A percentile compares a stretch with the other conserved stretches of the same genome.
phyloP scores from a whole-genome alignment of 306 rosid species.

The Vicia faba region DNA sequence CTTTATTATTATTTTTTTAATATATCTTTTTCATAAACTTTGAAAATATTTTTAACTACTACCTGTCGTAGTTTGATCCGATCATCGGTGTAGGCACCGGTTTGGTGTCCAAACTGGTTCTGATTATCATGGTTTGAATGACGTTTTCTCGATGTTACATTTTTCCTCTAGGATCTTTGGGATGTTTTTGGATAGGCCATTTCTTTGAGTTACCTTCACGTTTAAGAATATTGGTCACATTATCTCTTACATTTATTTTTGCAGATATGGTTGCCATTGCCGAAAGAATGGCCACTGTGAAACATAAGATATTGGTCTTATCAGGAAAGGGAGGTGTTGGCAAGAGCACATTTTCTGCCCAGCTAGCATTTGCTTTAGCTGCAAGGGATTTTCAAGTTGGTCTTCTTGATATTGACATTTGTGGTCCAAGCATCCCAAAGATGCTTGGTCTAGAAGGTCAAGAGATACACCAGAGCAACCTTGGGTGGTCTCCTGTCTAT shows the following conservation, averaged over 20 bases:
- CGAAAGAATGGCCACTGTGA: constrained; percentile 92
- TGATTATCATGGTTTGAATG: too few species aligned
- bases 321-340: constrained; percentile 99
- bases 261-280: constrained; percentile 81
- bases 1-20: too few species aligned
- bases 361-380: constrained; percentile 84
- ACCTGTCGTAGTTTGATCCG: too few species aligned
- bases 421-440: constrained; percentile 98
- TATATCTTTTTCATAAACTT: too few species aligned
- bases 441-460: constrained; percentile 96
- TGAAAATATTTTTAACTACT: too few species aligned
- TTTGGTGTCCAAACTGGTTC: too few species aligned
- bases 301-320: constrained; percentile 84
- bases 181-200: too few species aligned
- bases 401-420: constrained; percentile 91
- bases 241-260: constrained; percentile 34
- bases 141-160: too few species aligned
- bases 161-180: too few species aligned
- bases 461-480: constrained; percentile 92
- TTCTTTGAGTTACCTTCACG: too few species aligned
- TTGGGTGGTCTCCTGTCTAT: constrained; percentile 97
- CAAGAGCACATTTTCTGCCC: constrained; percentile 95
- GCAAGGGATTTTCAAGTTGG: constrained; percentile 89
- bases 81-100: too few species aligned
- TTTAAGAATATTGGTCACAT: too few species aligned